Conservation (phyloP, 2,329 filamentous ascomycete species). For the Alternaria triticina region DNA sequence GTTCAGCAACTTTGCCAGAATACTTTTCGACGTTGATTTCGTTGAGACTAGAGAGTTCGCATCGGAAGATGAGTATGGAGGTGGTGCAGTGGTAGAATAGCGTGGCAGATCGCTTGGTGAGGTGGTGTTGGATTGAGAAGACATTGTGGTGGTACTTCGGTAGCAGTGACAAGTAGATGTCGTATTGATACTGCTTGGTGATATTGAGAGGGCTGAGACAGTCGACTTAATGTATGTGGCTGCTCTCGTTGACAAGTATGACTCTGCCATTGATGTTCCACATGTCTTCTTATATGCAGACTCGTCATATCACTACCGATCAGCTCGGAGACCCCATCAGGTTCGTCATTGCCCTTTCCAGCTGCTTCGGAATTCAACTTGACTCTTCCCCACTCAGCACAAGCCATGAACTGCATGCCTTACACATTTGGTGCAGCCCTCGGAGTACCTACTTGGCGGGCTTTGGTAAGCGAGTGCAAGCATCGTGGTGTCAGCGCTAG, state of each 20-base stretch:
- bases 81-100: conserved; percentile 7
- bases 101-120: background rate
- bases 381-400: background rate
- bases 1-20: conserved; percentile 17
- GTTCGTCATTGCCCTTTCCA: background rate
- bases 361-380: background rate
- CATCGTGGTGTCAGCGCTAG: background rate
- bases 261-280: background rate
- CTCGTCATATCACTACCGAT: background rate
- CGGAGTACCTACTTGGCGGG: background rate
- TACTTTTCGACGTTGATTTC: conserved; percentile 22
- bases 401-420: background rate
- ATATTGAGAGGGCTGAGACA: background rate
- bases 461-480: background rate
- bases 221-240: background rate
- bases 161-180: background rate
- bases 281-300: background rate
- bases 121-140: background rate
- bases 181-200: background rate
- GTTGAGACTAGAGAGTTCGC: conserved; percentile 11
- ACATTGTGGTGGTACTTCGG: conserved; percentile 1
- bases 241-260: background rate
- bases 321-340: background rate
- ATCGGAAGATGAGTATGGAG: conserved; percentile 18
- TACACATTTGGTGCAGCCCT: background rate